These are phyloP conservation scores for Oryza glumipatula DNA, from an alignment of 176 grass and related monocot species.

Conservation along the genomic window DNA sequence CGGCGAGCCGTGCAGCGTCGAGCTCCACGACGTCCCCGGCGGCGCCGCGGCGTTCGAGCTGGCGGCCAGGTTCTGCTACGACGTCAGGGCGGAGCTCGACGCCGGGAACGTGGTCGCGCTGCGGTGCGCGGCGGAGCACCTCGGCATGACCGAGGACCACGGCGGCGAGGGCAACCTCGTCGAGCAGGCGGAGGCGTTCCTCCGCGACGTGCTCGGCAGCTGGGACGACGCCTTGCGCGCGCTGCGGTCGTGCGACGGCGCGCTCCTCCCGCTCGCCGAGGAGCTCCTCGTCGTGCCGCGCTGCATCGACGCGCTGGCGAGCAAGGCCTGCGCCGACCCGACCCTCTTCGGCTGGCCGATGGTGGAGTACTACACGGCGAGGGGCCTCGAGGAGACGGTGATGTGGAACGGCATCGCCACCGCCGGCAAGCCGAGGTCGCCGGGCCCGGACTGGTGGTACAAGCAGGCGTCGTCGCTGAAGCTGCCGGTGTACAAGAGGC, in stretches of 20 bases:
- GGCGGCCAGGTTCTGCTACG: conserved; percentile 78
- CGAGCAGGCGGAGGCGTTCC: conserved; percentile 59
- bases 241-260: conserved; percentile 55
- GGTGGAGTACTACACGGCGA: conserved; percentile 49
- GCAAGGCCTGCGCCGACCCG: conserved; percentile 71
- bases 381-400: conserved; percentile 45
- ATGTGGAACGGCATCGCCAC: conserved; percentile 67
- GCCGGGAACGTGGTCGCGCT: conserved; percentile 60
- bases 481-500: conserved; percentile 71
- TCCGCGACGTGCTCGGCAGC: conserved; percentile 50
- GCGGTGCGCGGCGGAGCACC: conserved; percentile 65
- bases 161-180: conserved; percentile 69
- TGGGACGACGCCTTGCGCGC: conserved; percentile 61
- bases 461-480: conserved; percentile 58
- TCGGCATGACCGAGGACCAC: conserved; percentile 62
- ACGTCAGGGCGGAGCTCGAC: conserved; percentile 64
- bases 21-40: conserved; percentile 68
- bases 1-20: conserved; percentile 38
- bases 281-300: conserved; percentile 60
- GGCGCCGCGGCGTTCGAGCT: conserved; percentile 59
- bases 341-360: conserved; percentile 70
- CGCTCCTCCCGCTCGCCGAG: conserved; percentile 57
- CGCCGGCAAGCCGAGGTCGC: conserved; percentile 42
- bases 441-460: conserved; percentile 77
- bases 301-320: conserved; percentile 75